Evolutionary conservation across 1,139 yeast species (phyloP), one percentile per base, ranked within the genome.

Genomic region (Pneumocystis oryctolagi): DNA sequence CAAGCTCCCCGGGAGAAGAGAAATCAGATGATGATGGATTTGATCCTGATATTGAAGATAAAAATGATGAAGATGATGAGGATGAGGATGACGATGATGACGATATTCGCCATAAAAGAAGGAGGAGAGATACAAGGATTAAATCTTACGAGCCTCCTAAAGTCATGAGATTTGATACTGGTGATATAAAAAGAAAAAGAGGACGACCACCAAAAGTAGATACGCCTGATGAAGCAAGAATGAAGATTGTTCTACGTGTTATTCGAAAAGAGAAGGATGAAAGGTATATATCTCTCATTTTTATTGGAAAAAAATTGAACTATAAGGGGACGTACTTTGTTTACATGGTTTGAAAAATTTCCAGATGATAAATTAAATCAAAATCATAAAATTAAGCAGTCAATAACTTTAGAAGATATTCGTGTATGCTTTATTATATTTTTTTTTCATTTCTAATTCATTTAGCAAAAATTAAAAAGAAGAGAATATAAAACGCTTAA

Each of bases 391-490:
- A 80, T 89, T 60, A 70, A 78, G 14, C 80, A 82, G 63, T 97
- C 97, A 5, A 83, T 92, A 65, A 84, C 92, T 57, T 80, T 92
- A 68, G 89, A 88, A 70, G 86, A 83, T 47, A 47, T 47, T 47
- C 12, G 55, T 1, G 55, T 47, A 47, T 47, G 3, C 25, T 12
- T 25, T 20, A 2, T 6, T 25, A 1, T 9, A 25, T 47, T n/a
- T 12, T 37, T 14, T 37, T 25, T 9, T 20, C 25, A 12, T 42
- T 25, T 12, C 12, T 47, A 47, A 47, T 25, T 25, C 68, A 85
- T 90, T 66, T 81, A 88, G 71, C 83, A 87, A 70, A 86, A 87
- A 70, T 88, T 90, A 67, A 88, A 95, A 74, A 85, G 90, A 66
- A 82, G 96, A 72, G 87, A 84, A 72, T 92, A 92, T 73, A 78